phyloP scores from a whole-genome alignment of 148 eudicot species.

The Beta vulgaris region DNA sequence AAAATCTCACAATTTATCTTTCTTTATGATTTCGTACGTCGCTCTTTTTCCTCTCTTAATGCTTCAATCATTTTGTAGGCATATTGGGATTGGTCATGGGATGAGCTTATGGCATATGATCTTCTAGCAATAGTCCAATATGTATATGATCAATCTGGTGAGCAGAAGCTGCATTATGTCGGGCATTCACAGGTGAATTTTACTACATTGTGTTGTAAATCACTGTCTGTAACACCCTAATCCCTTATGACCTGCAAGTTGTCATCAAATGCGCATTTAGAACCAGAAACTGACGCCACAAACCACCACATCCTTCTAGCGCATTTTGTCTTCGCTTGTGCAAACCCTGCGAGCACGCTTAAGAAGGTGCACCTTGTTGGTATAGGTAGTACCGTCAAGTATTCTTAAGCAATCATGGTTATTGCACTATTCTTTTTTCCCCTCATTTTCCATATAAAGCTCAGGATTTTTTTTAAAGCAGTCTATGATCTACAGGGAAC shows the following conservation, averaged over 20 bases:
- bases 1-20: background rate
- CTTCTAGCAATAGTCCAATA: conserved; percentile 45
- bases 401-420: no score
- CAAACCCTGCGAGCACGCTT: no score
- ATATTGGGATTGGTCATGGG: conserved; percentile 86
- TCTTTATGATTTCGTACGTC: background rate
- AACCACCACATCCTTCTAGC: no score
- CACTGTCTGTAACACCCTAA: no score
- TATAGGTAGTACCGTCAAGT: no score
- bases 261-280: no score
- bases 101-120: conserved; percentile 55
- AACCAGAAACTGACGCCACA: no score
- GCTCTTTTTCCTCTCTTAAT: background rate
- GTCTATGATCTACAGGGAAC: conserved; percentile 41
- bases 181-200: conserved; percentile 65
- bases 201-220: background rate
- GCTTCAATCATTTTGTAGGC: conserved; percentile 30
- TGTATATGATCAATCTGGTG: conserved; percentile 45
- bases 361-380: no score
- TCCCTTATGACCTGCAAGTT: no score
- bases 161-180: conserved; percentile 53
- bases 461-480: background rate
- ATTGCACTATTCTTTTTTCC: background rate
- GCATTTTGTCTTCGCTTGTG: no score
- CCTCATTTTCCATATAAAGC: background rate